Evolutionary conservation across 2,329 filamentous ascomycete genomes (phyloP).

Genomic region (Amphichorda felina): DNA sequence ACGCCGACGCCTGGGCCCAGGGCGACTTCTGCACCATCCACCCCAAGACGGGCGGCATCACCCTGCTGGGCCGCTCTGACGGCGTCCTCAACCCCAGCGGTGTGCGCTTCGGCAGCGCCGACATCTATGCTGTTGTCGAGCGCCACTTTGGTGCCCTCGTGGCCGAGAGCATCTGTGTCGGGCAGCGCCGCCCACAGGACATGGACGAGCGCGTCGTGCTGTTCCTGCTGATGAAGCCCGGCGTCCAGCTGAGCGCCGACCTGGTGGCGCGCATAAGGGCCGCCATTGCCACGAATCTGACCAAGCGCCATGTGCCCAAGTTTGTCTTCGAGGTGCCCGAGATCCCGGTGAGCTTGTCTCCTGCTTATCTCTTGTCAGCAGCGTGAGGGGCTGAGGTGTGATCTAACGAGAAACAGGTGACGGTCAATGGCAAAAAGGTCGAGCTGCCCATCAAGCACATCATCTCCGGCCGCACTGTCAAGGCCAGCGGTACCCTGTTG

Average conservation of each 20-base stretch:
- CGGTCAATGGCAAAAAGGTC: slow-evolving; percentile 77
- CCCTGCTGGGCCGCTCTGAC: slow-evolving; percentile 61
- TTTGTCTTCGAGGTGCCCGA: slow-evolving; percentile 72
- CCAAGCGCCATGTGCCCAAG: slow-evolving; percentile 64
- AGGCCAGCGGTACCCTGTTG: slow-evolving; percentile 62
- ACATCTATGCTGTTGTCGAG: slow-evolving; percentile 69
- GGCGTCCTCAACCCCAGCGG: slow-evolving; percentile 72
- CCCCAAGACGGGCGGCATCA: slow-evolving; percentile 50
- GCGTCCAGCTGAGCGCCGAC: slow-evolving; percentile 36
- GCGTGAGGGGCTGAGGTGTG: background rate
- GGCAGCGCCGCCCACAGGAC: slow-evolving; percentile 53
- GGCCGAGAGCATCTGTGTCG: slow-evolving; percentile 67
- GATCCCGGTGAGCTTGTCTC: no score
- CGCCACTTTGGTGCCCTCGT: slow-evolving; percentile 49
- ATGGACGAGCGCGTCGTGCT: slow-evolving; percentile 41
- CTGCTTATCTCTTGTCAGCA: slow-evolving; percentile 26
- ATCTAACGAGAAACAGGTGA: slow-evolving; percentile 49
- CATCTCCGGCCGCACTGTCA: slow-evolving; percentile 61
- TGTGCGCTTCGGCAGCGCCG: slow-evolving; percentile 67
- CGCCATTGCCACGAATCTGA: slow-evolving; percentile 54
- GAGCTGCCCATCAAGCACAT: slow-evolving; percentile 79
- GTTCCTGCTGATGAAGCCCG: slow-evolving; percentile 45
- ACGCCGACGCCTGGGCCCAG: slow-evolving; percentile 64
- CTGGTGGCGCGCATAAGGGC: slow-evolving; percentile 49
- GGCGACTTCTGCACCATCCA: slow-evolving; percentile 69